Conservation (phyloP, 306 rosid species). For the Quillaja saponaria region DNA sequence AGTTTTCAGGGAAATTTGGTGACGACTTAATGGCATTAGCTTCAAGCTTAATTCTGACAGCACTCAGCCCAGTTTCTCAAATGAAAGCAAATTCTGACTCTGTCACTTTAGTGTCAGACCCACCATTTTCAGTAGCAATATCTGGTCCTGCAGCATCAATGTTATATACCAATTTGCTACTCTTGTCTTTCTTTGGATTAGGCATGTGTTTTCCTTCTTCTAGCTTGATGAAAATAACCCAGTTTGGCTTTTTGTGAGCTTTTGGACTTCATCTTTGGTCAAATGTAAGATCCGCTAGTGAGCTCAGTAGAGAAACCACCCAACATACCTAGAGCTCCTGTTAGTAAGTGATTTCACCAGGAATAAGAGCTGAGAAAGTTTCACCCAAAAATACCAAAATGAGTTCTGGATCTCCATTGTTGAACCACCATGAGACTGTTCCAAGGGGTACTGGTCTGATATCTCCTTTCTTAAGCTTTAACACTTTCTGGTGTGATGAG, state of each 20-base stretch:
- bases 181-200: constrained; percentile 26
- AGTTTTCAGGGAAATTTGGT: constrained; percentile 36
- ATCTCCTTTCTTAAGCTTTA: constrained; percentile 47
- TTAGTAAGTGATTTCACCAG: constrained; percentile 49
- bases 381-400: constrained; percentile 44
- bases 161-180: constrained; percentile 42
- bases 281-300: constrained; percentile 30
- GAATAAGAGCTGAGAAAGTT: constrained; percentile 40
- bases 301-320: constrained; percentile 51
- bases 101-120: constrained; percentile 34
- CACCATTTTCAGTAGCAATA: constrained; percentile 22
- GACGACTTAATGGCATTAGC: constrained; percentile 40
- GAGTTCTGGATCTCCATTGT: constrained; percentile 33
- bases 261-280: constrained; percentile 29
- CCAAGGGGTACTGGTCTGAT: constrained; percentile 39
- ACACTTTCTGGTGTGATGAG: constrained; percentile 34
- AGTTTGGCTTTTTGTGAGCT: constrained; percentile 49
- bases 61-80: constrained; percentile 49
- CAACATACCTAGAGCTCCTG: constrained; percentile 44
- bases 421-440: constrained; percentile 54
- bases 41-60: constrained; percentile 40
- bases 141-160: constrained; percentile 32
- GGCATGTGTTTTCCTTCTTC: constrained; percentile 35
- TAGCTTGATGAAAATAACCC: constrained; percentile 41
- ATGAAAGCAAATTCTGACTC: constrained; percentile 45